These are phyloP conservation scores for Kazachstania taianensis DNA, from an alignment of 805 yeast genomes.

Conservation along the genomic window DNA sequence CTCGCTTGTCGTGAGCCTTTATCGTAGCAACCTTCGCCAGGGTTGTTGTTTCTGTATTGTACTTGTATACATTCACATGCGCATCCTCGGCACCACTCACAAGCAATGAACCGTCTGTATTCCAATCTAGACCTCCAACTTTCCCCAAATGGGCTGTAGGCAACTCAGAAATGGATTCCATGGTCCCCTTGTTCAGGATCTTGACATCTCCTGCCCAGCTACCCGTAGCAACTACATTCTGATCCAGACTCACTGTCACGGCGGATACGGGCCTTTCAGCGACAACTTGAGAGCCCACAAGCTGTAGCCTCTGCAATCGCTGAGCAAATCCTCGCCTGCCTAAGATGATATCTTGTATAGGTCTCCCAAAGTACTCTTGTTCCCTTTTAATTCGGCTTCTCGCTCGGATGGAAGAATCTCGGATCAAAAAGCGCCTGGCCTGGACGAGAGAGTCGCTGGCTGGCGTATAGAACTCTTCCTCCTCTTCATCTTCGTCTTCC, in stretches of 20 bases:
- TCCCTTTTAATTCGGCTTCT: constrained; percentile 31
- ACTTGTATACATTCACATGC: constrained; percentile 29
- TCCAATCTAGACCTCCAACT: constrained; percentile 65
- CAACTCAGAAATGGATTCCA: constrained; percentile 22
- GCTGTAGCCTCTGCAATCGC: constrained; percentile 30
- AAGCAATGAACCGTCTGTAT: constrained; percentile 22
- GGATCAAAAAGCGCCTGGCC: constrained; percentile 44
- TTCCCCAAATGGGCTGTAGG: constrained; percentile 43
- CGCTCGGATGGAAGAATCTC: constrained; percentile 41
- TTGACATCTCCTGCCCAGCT: constrained; percentile 77
- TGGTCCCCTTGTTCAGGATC: constrained; percentile 34
- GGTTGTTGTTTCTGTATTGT: constrained; percentile 7
- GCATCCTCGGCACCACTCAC: constrained; percentile 43
- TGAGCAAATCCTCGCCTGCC: constrained; percentile 36
- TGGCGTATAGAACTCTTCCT: constrained; percentile 62
- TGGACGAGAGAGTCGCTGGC: constrained; percentile 46
- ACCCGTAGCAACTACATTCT: constrained; percentile 42
- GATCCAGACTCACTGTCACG: constrained; percentile 35
- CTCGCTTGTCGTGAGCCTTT: constrained; percentile 45
- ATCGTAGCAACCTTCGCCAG: constrained; percentile 18
- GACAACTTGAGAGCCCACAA: constrained; percentile 60
- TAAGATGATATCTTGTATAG: too few species aligned
- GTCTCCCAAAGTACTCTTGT: too few species aligned
- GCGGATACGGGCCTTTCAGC: constrained; percentile 61
- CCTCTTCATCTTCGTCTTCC: constrained; percentile 26